Percentiles rank a stretch among this genome's conserved stretches.
phyloP scores from a whole-genome alignment of 495 filamentous ascomycete genomes.

The Friedmanniomyces simplex region DNA sequence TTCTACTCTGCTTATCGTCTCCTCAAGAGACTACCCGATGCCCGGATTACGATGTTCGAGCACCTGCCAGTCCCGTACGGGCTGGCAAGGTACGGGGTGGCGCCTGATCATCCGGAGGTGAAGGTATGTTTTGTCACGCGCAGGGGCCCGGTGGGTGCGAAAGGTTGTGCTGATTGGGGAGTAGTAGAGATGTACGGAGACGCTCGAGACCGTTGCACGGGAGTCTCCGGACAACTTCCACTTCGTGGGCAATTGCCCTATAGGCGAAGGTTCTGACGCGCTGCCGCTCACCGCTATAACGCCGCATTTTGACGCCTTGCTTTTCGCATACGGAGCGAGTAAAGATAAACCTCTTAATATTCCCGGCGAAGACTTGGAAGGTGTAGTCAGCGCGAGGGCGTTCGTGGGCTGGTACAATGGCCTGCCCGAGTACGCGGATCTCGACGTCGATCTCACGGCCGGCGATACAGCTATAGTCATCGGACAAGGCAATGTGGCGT shows the following conservation, averaged over 20 bases:
- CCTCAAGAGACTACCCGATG: slow-evolving; percentile 58
- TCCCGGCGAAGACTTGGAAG: slow-evolving; percentile 64
- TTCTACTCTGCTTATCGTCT: slow-evolving; percentile 88
- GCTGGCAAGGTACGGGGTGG: slow-evolving; percentile 84
- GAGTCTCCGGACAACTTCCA: slow-evolving; percentile 60
- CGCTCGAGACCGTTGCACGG: slow-evolving; percentile 75
- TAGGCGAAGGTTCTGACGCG: slow-evolving; percentile 47
- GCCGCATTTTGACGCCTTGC: slow-evolving; percentile 80
- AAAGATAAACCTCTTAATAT: slow-evolving; percentile 70
- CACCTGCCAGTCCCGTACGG: slow-evolving; percentile 86
- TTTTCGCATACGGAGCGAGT: slow-evolving; percentile 88
- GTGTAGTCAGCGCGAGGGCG: slow-evolving; percentile 78
- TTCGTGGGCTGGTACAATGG: slow-evolving; percentile 99
- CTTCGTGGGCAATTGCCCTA: slow-evolving; percentile 79
- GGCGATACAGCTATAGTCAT: slow-evolving; percentile 83
- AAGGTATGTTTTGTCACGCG: slow-evolving; percentile 53
- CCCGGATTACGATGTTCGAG: slow-evolving; percentile 92
- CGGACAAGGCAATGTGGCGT: slow-evolving; percentile 89
- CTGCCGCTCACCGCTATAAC: slow-evolving; percentile 59
- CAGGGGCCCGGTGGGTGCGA: too few relatives aligned
- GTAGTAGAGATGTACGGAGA: slow-evolving; percentile 80
- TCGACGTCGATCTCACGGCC: slow-evolving; percentile 64
- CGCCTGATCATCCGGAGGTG: slow-evolving; percentile 94
- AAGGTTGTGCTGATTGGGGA: neutral
- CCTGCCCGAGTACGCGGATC: slow-evolving; percentile 65